These are phyloP conservation scores for Chaetomiaceae sp. DNA, from an alignment of 2,329 filamentous ascomycete genomes.

Conservation along the genomic window DNA sequence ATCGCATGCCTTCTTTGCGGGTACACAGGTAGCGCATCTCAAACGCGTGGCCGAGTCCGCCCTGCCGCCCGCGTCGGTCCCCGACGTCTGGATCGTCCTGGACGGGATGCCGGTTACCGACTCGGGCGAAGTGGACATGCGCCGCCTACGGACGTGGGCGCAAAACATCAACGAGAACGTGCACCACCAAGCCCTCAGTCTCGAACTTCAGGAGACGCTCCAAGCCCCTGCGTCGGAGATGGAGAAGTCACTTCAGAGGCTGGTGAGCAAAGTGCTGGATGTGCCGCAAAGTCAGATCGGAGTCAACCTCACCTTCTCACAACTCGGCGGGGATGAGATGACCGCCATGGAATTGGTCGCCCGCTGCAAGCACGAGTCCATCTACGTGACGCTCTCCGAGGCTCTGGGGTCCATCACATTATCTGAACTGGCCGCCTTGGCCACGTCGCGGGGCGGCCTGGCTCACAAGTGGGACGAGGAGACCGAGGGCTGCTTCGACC, in stretches of 20 bases:
- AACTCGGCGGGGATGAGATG: constrained; percentile 37
- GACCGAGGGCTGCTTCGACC: constrained; percentile 35
- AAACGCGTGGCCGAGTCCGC: constrained; percentile 31
- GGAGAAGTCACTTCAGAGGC: constrained; percentile 35
- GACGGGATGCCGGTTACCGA: constrained; percentile 40
- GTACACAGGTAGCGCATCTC: constrained; percentile 37
- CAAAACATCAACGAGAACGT: constrained; percentile 45
- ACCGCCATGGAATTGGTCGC: constrained; percentile 35
- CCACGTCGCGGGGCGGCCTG: constrained; percentile 28
- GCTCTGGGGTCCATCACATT: constrained; percentile 34
- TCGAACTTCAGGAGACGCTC: constrained; percentile 34
- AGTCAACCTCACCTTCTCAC: constrained; percentile 37
- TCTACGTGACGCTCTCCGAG: constrained; percentile 33
- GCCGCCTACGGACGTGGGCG: constrained; percentile 46
- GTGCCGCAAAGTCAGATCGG: constrained; percentile 35
- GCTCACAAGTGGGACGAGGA: constrained; percentile 30
- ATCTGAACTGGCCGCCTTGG: constrained; percentile 34
- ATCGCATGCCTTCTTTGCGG: constrained; percentile 36
- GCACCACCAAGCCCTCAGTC: constrained; percentile 40
- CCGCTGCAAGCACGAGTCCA: constrained; percentile 34
- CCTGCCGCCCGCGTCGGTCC: constrained; percentile 33
- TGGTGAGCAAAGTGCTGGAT: constrained; percentile 35
- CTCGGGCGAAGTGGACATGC: constrained; percentile 35
- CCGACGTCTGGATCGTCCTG: constrained; percentile 44
- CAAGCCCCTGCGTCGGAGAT: constrained; percentile 32